Percentiles rank a stretch among this genome's conserved stretches.
Conservation (phyloP, 208 protist species). For the Leishmania mexicana region DNA sequence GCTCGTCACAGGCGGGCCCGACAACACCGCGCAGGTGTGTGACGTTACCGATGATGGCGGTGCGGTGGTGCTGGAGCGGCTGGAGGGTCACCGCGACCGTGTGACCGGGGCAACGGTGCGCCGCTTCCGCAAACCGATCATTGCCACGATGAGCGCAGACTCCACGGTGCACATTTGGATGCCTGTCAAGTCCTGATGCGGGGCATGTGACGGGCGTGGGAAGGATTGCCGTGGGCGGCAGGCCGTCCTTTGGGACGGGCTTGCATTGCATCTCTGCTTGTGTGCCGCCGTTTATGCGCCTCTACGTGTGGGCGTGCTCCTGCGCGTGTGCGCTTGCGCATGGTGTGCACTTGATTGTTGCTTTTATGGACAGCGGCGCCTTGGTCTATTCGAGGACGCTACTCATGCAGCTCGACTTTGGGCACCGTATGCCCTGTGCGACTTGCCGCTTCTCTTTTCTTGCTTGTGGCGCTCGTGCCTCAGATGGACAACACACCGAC, state of each 20-base stretch:
- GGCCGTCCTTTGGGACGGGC: background rate
- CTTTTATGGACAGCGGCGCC: background rate
- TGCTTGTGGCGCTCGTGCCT: background rate
- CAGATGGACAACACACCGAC: background rate
- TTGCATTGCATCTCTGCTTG: slow-evolving; percentile 13
- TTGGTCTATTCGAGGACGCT: background rate
- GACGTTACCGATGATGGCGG: slow-evolving; percentile 80
- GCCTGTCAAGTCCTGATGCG: slow-evolving; percentile 51
- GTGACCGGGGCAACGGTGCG: slow-evolving; percentile 79
- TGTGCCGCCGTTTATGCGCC: background rate
- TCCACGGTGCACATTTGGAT: slow-evolving; percentile 85
- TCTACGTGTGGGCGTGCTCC: background rate
- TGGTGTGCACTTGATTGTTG: background rate
- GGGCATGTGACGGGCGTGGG: slow-evolving; percentile 15
- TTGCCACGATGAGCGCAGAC: slow-evolving; percentile 87
- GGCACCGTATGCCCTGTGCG: background rate
- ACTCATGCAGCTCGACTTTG: background rate
- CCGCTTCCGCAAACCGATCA: slow-evolving; percentile 68
- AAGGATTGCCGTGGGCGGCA: background rate
- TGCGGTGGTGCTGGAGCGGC: slow-evolving; percentile 55
- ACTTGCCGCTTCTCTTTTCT: background rate
- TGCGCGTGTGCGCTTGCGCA: background rate
- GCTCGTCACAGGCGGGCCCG: slow-evolving; percentile 66
- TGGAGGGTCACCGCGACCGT: slow-evolving; percentile 86
- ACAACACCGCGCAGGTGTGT: slow-evolving; percentile 81